Base-by-base conservation (phyloP, 2,329 filamentous ascomycete species). In the Diplocarpon rosae region DNA sequence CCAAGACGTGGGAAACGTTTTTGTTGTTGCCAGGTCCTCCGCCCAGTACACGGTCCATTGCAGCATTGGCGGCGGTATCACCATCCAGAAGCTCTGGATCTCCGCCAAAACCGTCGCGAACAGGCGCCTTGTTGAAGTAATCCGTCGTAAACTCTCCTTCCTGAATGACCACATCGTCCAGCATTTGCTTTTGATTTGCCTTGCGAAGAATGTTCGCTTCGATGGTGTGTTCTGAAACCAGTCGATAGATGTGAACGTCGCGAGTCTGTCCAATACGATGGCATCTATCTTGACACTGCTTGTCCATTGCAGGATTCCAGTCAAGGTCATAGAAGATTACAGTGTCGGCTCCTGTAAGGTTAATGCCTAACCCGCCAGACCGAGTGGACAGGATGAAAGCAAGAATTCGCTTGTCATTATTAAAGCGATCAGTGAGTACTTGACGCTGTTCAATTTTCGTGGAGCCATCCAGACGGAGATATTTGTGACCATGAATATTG, bases 241-340 rank as follows among this genome's bases (percentile, higher is more conserved):
- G 80, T 1, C 90, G 87, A 67, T 96, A 98, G 47, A 98, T 96
- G 63, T 96, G 90, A 28, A 98, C 92, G 62, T 98, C 92, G 27
- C 92, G 82, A 0, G 92, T 96, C 64, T 98, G 92, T 1, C 92
- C 92, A 54, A 98, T 98, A 53, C 92, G 86, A 66, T 98, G 92
- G 58, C 87, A 93, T 57, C 92, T 79, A 63, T 98, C 93, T 66
- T 98, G 93, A 59, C 92, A 98, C 65, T 98, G 92, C 65, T 95
- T 95, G 69, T 98, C 92, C 92, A 98, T 98, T 41, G 93, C 92
- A 0, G 92, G 92, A 58, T 98, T 98, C 93, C 93, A 98, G 62
- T 98, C 92, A 48, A 96, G 80, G 59, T 98, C 92, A 65, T 96
- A 98, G 65, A 98, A 98, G 54, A 98, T 95, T 57, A 98, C 92